Base-by-base conservation (phyloP, 805 yeast genomes). In the Yamadazyma philogaea region DNA sequence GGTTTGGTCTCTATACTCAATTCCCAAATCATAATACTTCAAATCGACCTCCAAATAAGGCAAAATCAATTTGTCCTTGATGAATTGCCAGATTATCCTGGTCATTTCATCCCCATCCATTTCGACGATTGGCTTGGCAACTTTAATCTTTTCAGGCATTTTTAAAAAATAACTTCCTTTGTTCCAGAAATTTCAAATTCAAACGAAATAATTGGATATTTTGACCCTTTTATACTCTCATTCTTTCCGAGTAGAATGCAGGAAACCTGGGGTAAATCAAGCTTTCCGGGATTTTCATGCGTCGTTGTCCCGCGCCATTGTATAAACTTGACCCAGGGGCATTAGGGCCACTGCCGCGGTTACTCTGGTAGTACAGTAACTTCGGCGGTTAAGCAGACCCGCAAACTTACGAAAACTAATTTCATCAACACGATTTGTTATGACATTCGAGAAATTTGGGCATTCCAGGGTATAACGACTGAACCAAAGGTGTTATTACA, bases 91-190 rank as follows among this genome's bases (percentile, higher is more conserved):
- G 72, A 91, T 91, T 64, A 91, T 88, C 62, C 97, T 78, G 60
- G 98, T 91, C 87, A 85, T 87, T 70, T 91, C 98, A 66, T 91
- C 98, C 50, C 98, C 98, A 57, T 91, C 98, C 85, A 91, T 80
- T 64, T 91, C 98, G 50, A 91, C 98, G 54, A 91, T 79, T 51
- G 98, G 98, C 57, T 78, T 85, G 63, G 77, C 75, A 45, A 91
- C 97, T 51, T 76, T 71, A 63, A 91, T 84, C 63, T 89, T 89
- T 12, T 51, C 42, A 10, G 30, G 33, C 53, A 49, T 49, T 17
- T 24, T 24, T 18, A 20, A 15, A 17, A 7, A 22, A 7, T 7
- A 24, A 24, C 28, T 24, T 30, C 33, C 33, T 14, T 14, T 30
- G 8, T 8, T 30, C 33, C 33, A 30, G 31, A 28, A 11, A 30